Evolutionary conservation across 83 land plant species (phyloP).

Genomic region (Larix sibirica): DNA sequence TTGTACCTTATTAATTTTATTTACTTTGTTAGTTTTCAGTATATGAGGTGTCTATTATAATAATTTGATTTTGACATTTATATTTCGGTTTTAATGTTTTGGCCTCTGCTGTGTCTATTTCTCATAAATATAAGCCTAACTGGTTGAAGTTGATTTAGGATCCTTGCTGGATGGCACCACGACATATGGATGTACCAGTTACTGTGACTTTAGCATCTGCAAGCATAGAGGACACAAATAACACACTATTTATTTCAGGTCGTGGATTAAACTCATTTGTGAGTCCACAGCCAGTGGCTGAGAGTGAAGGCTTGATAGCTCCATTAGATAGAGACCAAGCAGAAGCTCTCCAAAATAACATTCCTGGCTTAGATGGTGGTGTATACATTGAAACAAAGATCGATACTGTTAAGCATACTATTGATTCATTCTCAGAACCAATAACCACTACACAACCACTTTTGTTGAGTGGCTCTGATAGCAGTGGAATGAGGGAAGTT

Average conservation of each 20-base stretch:
- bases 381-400: not conserved
- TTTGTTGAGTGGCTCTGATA: slow-evolving; percentile 1
- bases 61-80: too few relatives aligned
- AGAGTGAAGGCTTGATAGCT: not conserved
- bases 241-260: not conserved
- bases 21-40: too few relatives aligned
- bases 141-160: too few relatives aligned
- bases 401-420: not conserved
- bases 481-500: slow-evolving; percentile 18
- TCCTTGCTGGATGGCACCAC: too few relatives aligned
- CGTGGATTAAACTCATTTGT: not conserved
- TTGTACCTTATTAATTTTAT: too few relatives aligned
- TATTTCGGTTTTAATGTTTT: too few relatives aligned
- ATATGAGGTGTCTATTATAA: too few relatives aligned
- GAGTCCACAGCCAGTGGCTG: not conserved
- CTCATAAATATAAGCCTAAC: too few relatives aligned
- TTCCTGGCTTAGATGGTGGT: not conserved
- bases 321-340: not conserved
- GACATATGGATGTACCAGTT: too few relatives aligned
- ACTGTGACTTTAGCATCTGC: too few relatives aligned
- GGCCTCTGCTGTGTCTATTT: too few relatives aligned
- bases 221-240: too few relatives aligned
- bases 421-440: not conserved
- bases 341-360: not conserved
- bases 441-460: not conserved